Percentiles rank a stretch among this genome's conserved stretches.
Conservation (phyloP, 2,329 filamentous ascomycete genomes). For the Laburnicola sp. region DNA sequence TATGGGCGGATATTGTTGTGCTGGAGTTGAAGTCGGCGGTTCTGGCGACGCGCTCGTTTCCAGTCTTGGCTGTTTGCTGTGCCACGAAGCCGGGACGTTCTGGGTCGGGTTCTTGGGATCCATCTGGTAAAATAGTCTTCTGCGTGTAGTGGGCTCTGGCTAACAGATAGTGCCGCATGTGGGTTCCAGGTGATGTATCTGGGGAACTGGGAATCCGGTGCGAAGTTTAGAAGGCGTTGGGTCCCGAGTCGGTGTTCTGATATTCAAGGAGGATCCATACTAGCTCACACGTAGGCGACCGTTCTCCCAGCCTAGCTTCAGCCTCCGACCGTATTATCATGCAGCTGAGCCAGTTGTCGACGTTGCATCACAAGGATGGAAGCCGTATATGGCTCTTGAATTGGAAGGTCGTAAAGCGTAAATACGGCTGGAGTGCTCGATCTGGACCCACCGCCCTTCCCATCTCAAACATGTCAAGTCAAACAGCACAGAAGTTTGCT, state of each 20-base stretch:
- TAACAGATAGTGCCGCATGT: no score
- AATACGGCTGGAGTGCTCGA: background rate
- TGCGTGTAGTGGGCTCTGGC: no score
- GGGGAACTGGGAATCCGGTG: no score
- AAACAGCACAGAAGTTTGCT: background rate
- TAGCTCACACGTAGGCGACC: background rate
- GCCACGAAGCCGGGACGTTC: background rate
- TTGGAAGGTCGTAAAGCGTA: background rate
- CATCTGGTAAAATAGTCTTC: background rate
- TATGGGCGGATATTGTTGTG: slow-evolving; percentile 1
- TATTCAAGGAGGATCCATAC: background rate
- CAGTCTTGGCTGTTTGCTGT: background rate
- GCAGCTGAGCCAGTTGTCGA: background rate
- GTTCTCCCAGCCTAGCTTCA: background rate
- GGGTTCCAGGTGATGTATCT: no score
- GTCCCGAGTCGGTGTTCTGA: background rate
- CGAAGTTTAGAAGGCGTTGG: no score
- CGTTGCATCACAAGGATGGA: background rate
- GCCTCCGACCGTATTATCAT: background rate
- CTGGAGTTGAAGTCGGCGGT: background rate
- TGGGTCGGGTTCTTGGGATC: background rate
- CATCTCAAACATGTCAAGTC: no score
- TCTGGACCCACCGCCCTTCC: background rate
- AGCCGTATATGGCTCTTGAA: background rate
- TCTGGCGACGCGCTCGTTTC: background rate